A percentile compares a stretch with the other conserved stretches of the same genome.
phyloP scores from a whole-genome alignment of 345 rosid species.

The Passiflora organensis region DNA sequence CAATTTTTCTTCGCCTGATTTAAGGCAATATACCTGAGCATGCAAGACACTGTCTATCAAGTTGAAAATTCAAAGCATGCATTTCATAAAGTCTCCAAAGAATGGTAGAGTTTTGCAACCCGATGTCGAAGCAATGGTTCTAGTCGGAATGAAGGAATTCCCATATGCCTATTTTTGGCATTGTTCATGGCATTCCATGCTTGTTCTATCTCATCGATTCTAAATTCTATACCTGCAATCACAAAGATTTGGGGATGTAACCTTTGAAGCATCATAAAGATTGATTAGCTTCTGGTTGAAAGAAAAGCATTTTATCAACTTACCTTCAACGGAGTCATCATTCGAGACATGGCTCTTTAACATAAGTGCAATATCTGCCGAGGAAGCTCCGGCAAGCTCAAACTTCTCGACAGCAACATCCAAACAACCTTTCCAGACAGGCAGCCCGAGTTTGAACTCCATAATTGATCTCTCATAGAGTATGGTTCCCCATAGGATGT shows the following conservation, averaged over 20 bases:
- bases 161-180: conserved; percentile 56
- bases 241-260: neutral
- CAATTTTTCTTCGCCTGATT: too few species aligned
- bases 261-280: too few species aligned
- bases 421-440: conserved; percentile 64
- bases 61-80: conserved; percentile 2
- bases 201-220: conserved; percentile 61
- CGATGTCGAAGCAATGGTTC: conserved; percentile 63
- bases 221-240: conserved; percentile 56
- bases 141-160: conserved; percentile 56
- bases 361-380: conserved; percentile 50
- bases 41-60: neutral
- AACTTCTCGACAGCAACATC: conserved; percentile 78
- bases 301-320: neutral
- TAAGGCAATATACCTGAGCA: neutral
- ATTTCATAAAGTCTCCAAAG: conserved; percentile 44
- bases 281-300: too few species aligned
- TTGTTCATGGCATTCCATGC: conserved; percentile 79
- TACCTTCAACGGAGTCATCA: conserved; percentile 59
- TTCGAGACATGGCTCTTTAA: conserved; percentile 58
- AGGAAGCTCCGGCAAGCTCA: conserved; percentile 66
- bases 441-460: conserved; percentile 73
- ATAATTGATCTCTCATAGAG: conserved; percentile 80
- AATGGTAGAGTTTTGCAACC: conserved; percentile 44
- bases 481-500: conserved; percentile 71